Conservation (phyloP, 1,139 yeast species). For the Debaryomyces subglobosus region DNA sequence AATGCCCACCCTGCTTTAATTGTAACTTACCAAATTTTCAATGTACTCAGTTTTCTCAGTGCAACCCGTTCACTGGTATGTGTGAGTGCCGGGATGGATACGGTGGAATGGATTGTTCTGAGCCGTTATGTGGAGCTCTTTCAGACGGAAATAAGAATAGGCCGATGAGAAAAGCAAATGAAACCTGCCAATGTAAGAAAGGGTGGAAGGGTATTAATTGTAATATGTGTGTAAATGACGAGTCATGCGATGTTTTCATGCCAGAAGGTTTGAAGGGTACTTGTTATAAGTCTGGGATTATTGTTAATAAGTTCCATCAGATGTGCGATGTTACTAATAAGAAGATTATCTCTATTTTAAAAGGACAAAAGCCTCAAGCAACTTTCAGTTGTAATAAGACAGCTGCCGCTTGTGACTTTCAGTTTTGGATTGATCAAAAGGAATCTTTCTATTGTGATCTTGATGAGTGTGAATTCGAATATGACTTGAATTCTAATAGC, state of each 20-base stretch:
- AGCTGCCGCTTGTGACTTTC: conserved; percentile 74
- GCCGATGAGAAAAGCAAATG: conserved; percentile 55
- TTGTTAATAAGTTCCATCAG: conserved; percentile 80
- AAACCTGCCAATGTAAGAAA: conserved; percentile 66
- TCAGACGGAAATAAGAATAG: conserved; percentile 66
- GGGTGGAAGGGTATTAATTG: conserved; percentile 98
- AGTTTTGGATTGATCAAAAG: conserved; percentile 89
- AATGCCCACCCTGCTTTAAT: conserved; percentile 88
- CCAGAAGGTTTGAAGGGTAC: conserved; percentile 89
- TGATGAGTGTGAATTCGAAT: conserved; percentile 66
- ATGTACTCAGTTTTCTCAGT: conserved; percentile 85
- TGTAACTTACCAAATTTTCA: conserved; percentile 90
- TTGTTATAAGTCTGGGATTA: conserved; percentile 85
- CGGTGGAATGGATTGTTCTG: conserved; percentile 90
- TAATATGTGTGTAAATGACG: conserved; percentile 73
- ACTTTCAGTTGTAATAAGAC: conserved; percentile 85
- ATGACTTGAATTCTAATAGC: conserved; percentile 62
- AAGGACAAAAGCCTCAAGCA: conserved; percentile 86
- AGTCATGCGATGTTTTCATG: conserved; percentile 81
- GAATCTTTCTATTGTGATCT: conserved; percentile 92
- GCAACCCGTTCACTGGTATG: conserved; percentile 85
- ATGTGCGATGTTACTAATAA: conserved; percentile 94
- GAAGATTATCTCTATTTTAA: conserved; percentile 76
- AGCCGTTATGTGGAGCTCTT: conserved; percentile 86
- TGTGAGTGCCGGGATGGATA: conserved; percentile 93